A percentile compares a stretch with the other conserved stretches of the same genome.
phyloP scores from a whole-genome alignment of 1,284 basidiomycete species.

The Moesziomyces parantarcticus region DNA sequence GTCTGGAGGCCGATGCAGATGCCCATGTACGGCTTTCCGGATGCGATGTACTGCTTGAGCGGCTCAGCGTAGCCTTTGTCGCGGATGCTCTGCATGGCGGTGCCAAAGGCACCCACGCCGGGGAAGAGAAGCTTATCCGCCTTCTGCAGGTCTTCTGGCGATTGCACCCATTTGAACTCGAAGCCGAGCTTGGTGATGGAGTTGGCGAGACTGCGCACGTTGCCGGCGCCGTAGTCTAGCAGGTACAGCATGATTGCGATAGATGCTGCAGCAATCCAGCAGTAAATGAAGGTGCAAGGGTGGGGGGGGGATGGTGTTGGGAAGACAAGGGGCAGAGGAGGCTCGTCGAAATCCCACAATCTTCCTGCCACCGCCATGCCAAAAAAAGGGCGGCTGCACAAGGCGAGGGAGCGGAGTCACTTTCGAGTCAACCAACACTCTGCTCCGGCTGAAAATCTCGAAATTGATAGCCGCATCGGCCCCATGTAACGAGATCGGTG shows the following conservation, averaged over 20 bases:
- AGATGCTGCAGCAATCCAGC: background rate
- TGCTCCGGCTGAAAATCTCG: background rate
- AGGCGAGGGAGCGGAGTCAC: too few relatives aligned
- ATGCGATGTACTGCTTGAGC: constrained; percentile 82
- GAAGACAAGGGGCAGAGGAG: too few relatives aligned
- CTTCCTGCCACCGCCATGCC: too few relatives aligned
- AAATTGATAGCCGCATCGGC: too few relatives aligned
- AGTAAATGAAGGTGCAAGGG: background rate
- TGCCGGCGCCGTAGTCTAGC: constrained; percentile 67
- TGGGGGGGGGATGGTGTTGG: background rate
- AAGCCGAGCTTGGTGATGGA: constrained; percentile 87
- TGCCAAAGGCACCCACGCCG: constrained; percentile 94
- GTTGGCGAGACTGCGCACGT: constrained; percentile 78
- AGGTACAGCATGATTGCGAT: constrained; percentile 60
- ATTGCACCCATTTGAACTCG: constrained; percentile 88
- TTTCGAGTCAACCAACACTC: background rate
- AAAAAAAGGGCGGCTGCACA: too few relatives aligned
- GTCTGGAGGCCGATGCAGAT: constrained; percentile 84
- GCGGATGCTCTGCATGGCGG: constrained; percentile 82
- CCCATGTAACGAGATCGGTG: too few relatives aligned
- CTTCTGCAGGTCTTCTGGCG: constrained; percentile 84
- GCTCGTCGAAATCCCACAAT: too few relatives aligned
- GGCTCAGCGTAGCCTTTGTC: constrained; percentile 82
- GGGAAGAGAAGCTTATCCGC: constrained; percentile 95
- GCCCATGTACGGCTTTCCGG: constrained; percentile 85